These are phyloP conservation scores for Peribolospora baueri DNA, from an alignment of 768 basidiomycete genomes.

Conservation along the genomic window DNA sequence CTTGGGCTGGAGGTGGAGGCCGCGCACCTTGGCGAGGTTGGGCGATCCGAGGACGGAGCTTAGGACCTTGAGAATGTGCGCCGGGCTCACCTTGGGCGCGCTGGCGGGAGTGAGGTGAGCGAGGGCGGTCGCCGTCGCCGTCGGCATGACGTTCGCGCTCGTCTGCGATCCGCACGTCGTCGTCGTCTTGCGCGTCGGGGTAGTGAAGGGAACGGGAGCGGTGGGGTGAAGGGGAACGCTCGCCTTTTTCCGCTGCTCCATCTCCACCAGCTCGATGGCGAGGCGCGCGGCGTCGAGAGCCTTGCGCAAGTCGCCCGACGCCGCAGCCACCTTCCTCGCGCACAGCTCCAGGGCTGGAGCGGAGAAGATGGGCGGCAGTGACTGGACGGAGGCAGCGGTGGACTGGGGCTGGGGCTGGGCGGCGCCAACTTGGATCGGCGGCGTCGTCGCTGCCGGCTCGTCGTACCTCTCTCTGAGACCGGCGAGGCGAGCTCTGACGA, in stretches of 20 bases:
- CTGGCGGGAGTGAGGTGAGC: neutral
- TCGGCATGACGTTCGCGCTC: neutral
- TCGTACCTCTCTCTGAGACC: conserved; percentile 1
- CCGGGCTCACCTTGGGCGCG: conserved; percentile 29
- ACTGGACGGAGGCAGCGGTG: conserved; percentile 4
- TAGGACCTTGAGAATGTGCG: conserved; percentile 45
- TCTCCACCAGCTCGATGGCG: conserved; percentile 46
- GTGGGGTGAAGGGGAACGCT: conserved; percentile 20
- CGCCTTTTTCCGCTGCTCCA: conserved; percentile 15
- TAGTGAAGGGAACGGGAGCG: conserved; percentile 3
- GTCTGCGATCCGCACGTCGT: neutral
- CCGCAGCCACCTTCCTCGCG: conserved; percentile 53
- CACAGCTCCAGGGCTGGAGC: conserved; percentile 39
- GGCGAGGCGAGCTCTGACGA: no score
- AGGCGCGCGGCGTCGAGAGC: conserved; percentile 57
- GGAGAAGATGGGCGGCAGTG: conserved; percentile 28
- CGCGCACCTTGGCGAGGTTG: no score
- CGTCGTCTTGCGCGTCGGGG: neutral
- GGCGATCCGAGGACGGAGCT: no score
- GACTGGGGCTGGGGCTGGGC: neutral
- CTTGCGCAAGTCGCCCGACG: conserved; percentile 59
- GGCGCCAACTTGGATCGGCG: conserved; percentile 4
- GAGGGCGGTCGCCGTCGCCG: neutral
- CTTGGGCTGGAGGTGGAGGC: no score
- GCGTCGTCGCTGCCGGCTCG: conserved; percentile 40